phyloP scores from a whole-genome alignment of 192 early-diverging fungal genomes.

The Coemansia sp. region DNA sequence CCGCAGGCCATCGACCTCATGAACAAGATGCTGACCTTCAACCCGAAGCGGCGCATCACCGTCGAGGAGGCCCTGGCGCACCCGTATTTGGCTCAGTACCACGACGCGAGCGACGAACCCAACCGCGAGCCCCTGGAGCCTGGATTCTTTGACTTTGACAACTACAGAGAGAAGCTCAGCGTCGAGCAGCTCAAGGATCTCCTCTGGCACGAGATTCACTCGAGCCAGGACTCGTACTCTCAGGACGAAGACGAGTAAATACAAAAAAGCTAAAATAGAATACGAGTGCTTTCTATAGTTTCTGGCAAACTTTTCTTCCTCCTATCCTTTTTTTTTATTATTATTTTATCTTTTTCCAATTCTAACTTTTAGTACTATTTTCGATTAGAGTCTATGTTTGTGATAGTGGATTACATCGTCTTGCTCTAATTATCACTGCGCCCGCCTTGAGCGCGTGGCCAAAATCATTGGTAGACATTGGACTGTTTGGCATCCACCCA shows the following conservation, averaged over 20 bases:
- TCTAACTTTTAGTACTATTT: not conserved
- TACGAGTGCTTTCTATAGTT: conserved; percentile 17
- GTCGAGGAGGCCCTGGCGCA: conserved; percentile 91
- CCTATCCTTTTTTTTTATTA: conserved; percentile 14
- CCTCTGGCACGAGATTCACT: conserved; percentile 53
- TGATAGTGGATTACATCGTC: not conserved
- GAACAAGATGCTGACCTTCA: conserved; percentile 83
- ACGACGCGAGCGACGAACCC: conserved; percentile 73
- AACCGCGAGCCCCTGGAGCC: conserved; percentile 71
- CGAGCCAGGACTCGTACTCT: conserved; percentile 30
- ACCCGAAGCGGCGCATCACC: conserved; percentile 86
- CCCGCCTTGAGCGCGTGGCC: not conserved
- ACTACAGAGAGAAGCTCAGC: conserved; percentile 79
- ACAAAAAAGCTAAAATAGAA: conserved; percentile 16
- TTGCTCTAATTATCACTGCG: not conserved
- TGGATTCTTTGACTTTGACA: conserved; percentile 87
- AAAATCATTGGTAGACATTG: not conserved
- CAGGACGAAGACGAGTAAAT: conserved; percentile 17
- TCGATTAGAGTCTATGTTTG: no score
- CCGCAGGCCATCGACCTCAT: conserved; percentile 87
- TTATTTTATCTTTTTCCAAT: not conserved
- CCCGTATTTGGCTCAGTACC: conserved; percentile 83
- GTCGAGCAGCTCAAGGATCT: conserved; percentile 77
- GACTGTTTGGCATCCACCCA: not conserved
- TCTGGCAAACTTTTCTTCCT: conserved; percentile 2